Base-by-base conservation (phyloP, 768 basidiomycete species). In the Leccinum olivaceopallidum region DNA sequence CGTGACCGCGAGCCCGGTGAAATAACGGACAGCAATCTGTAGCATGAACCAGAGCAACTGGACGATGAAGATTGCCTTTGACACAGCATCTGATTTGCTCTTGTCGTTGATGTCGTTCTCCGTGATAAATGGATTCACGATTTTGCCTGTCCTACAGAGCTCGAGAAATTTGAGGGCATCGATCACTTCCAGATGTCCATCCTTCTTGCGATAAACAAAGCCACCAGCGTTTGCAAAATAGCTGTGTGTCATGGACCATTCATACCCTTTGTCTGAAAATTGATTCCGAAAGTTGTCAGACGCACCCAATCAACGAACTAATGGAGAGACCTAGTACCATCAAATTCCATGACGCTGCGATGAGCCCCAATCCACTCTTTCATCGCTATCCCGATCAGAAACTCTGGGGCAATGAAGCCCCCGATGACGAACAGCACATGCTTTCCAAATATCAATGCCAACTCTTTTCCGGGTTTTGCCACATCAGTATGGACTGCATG, bases 81-180 rank as follows among this genome's bases (percentile, higher is more conserved):
- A 44, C 7, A 56, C 20, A 13, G 12, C 48, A 48, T 57, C 60
- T 2, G 56, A 53, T 34, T 47, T 60, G 56, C 56, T 48, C 50
- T n/a, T 60, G 22, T 60, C 59, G 1, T 18, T n/a, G 22, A 57
- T 55, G 3, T 60, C 59, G 16, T 60, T 24, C 24, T 14, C 49
- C 5, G 47, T 49, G 13, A 60, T 16, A 3, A 36, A 5, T 7
- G 30, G 53, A 34, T 54, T 52, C 9, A 30, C 51, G 9, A 52
- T 52, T 20, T 51, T 14, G 7, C 24, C 49, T 6, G 4, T 3
- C 14, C 18, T 5, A 4, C 49, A 50, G 16, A 50, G 49, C 0
- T 20, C 10, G 24, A 50, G 49, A 13, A 50, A 50, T 50, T 12
- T 2, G 20, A 12, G 13, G 9, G 49, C 24, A 20, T 16, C 4